Base-by-base conservation (phyloP, 108 stramenopile genomes). In the Schizochytrium sp. region DNA sequence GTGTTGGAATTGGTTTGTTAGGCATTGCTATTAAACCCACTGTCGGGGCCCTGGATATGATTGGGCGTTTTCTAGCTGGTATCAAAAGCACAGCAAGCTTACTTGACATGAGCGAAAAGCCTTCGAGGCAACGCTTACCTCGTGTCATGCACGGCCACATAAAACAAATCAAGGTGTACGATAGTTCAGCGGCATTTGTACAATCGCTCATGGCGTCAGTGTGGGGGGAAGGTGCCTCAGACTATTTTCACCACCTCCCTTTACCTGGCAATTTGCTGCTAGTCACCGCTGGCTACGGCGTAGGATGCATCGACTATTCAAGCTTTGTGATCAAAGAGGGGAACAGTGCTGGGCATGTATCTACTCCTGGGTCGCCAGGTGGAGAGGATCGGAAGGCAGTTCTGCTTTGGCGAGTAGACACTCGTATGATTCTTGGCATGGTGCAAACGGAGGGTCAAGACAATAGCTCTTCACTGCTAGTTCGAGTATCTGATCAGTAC, bases 281-380 rank as follows among this genome's bases (percentile, higher is more conserved):
- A 17, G 76, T 83, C 50, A 5, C 13, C 5, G 76, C 47, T n/a
- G 76, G 76, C 28, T 55, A 55, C 76, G 53, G 28, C 47, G 47
- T 83, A 40, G 76, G 76, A 5, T 83, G 76, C 76, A 50, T 83
- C 2, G 76, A 83, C 28, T 83, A 83, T 28, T 83, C 76, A 5
- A 40, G 15, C 47, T 83, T 55, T 42, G 76, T 69, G 10, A 15
- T 17, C 57, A 15, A 10, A 10, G 57, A 10, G 57, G 57, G 57
- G 57, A 58, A 17, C 57, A 17, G 57, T 17, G 57, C 57, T 28
- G 28, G 28, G 28, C 28, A 28, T 28, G 28, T 28, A 28, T 28
- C 28, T 28, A 28, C 28, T 28, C 28, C 28, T 28, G 28, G 28
- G 28, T 28, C 49, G 50, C 1, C 47, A 2, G 76, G 55, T 42